phyloP scores from a whole-genome alignment of 495 filamentous ascomycete species.

The Oidiodendron maius region DNA sequence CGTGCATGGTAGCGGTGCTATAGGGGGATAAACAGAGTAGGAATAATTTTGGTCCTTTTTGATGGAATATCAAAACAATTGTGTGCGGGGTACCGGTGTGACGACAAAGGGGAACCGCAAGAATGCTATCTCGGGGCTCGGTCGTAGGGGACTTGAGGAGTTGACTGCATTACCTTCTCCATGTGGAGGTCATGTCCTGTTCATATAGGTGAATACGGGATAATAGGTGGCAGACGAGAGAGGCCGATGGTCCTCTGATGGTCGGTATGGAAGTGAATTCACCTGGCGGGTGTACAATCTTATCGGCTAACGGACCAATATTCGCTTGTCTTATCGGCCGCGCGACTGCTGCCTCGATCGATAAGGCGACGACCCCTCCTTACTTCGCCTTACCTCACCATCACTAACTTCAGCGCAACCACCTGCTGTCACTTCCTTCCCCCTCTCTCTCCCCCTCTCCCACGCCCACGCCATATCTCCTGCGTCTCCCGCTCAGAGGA shows the following conservation, averaged over 20 bases:
- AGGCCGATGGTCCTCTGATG: background rate
- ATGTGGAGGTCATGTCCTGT: slow-evolving; percentile 7
- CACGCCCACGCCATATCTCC: too few species aligned
- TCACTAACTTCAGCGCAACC: background rate
- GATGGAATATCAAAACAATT: too few species aligned
- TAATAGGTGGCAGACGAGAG: too few species aligned
- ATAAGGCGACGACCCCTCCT: too few species aligned
- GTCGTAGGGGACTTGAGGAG: slow-evolving; percentile 8
- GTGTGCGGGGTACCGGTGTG: background rate
- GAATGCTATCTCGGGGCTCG: slow-evolving; percentile 15
- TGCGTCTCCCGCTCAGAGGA: too few species aligned
- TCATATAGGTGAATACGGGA: background rate
- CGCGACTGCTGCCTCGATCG: too few species aligned
- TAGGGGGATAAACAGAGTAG: background rate
- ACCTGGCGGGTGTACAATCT: background rate
- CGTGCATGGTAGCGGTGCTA: slow-evolving; percentile 49
- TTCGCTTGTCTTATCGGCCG: too few species aligned
- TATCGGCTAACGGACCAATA: background rate
- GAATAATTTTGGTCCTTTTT: too few species aligned
- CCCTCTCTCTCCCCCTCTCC: too few species aligned
- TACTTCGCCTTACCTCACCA: background rate
- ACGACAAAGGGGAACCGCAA: background rate
- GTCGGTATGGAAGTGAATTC: background rate
- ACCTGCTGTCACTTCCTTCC: background rate
- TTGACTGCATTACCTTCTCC: slow-evolving; percentile 13